Percentiles rank a stretch among this genome's conserved stretches.
phyloP scores from a whole-genome alignment of 805 yeast species.

The Pichia thaimueangensis region DNA sequence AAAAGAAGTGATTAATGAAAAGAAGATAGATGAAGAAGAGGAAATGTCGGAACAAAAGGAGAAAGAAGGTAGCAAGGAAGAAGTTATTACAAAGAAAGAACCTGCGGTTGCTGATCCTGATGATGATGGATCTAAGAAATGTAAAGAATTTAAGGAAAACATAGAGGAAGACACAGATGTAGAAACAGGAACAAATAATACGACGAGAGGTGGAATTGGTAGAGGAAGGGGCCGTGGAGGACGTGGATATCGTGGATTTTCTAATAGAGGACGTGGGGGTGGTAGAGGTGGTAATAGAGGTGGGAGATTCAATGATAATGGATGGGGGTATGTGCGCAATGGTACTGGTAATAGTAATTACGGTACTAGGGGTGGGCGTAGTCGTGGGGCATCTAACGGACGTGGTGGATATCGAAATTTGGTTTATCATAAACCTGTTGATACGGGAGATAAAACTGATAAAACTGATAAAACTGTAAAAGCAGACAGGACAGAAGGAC shows the following conservation, averaged over 20 bases:
- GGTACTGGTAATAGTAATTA: background rate
- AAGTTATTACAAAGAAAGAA: too few species aligned
- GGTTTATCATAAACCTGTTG: slow-evolving; percentile 3
- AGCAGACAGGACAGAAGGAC: background rate
- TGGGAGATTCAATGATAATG: background rate
- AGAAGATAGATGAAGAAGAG: too few species aligned
- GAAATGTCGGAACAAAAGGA: too few species aligned
- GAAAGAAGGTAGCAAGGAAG: background rate
- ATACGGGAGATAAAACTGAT: too few species aligned
- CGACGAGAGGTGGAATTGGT: background rate
- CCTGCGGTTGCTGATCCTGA: too few species aligned
- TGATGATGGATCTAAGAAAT: background rate
- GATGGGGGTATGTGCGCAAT: background rate
- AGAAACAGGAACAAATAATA: background rate
- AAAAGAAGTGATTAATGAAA: background rate
- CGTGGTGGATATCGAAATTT: slow-evolving; percentile 4
- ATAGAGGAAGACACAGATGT: background rate
- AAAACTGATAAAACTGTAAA: background rate
- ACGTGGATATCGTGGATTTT: background rate
- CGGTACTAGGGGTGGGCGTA: background rate
- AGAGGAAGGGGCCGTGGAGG: slow-evolving; percentile 6
- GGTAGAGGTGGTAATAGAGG: background rate
- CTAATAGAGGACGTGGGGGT: background rate
- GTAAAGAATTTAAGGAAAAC: background rate
- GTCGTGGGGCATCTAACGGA: background rate